Evolutionary conservation across 108 stramenopile genomes (phyloP).

Genomic region (Tribonema minus): DNA sequence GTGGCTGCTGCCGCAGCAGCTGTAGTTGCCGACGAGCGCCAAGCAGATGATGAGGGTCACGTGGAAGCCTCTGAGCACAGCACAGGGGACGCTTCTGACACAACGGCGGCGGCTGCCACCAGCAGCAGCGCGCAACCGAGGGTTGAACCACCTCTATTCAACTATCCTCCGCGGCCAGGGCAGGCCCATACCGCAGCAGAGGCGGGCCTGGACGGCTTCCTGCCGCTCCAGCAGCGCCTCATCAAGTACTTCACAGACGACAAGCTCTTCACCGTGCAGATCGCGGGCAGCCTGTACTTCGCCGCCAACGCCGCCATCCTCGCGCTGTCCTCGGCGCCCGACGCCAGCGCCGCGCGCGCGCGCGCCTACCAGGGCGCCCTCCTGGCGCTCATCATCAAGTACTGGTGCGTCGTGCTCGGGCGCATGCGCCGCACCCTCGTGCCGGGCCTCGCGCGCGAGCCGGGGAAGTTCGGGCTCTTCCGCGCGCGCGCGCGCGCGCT

Average conservation of each 20-base stretch:
- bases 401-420: conserved; percentile 28
- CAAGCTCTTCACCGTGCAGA: conserved; percentile 39
- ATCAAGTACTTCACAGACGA: conserved; percentile 44
- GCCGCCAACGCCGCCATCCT: neutral
- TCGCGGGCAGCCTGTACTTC: conserved; percentile 25
- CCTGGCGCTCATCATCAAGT: conserved; percentile 16
- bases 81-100: no score
- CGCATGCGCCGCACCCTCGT: conserved; percentile 26
- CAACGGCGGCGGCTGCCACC: neutral
- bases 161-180: neutral
- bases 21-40: no score
- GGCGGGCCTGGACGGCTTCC: neutral
- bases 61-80: no score
- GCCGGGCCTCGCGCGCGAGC: conserved; percentile 32
- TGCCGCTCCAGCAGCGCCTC: conserved; percentile 42
- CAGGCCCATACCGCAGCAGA: neutral
- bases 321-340: neutral
- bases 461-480: conserved; percentile 15
- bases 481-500: conserved; percentile 23
- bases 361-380: conserved; percentile 18
- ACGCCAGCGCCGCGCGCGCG: neutral
- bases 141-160: neutral
- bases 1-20: no score
- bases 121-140: neutral
- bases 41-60: no score